These are phyloP conservation scores for Backusella mclennaniae DNA, from an alignment of 192 early-diverging fungal genomes.

Conservation along the genomic window DNA sequence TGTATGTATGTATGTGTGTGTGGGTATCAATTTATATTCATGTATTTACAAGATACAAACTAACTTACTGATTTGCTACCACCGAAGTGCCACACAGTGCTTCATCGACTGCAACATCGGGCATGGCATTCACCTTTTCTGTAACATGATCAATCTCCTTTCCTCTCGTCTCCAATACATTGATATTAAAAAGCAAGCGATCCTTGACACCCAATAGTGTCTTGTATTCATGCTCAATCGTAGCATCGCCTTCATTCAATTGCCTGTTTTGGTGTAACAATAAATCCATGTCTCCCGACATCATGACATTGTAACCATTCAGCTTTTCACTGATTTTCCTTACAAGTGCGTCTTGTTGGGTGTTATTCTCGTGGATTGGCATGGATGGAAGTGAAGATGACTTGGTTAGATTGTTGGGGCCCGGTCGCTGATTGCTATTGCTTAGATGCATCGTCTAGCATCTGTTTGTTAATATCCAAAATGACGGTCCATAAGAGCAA, in stretches of 20 bases:
- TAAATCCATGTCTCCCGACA: conserved; percentile 63
- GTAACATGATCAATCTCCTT: conserved; percentile 54
- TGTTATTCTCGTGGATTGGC: conserved; percentile 1
- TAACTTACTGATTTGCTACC: conserved; percentile 66
- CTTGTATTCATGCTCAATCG: conserved; percentile 57
- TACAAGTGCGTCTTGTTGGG: conserved; percentile 53
- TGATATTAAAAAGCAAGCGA: conserved; percentile 62
- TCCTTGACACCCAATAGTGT: conserved; percentile 57
- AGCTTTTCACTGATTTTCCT: conserved; percentile 59
- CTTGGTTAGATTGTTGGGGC: neutral
- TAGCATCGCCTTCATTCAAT: conserved; percentile 68
- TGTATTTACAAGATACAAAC: too few relatives aligned
- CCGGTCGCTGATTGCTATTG: too few relatives aligned
- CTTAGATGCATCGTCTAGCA: neutral
- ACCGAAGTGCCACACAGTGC: conserved; percentile 55
- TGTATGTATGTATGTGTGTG: too few relatives aligned
- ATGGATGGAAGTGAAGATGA: conserved; percentile 5
- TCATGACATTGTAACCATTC: conserved; percentile 51
- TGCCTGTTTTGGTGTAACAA: conserved; percentile 63
- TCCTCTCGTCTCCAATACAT: conserved; percentile 60
- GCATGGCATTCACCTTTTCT: conserved; percentile 46
- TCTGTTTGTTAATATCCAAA: neutral
- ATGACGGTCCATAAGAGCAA: neutral
- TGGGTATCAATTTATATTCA: too few relatives aligned
- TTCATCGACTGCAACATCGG: conserved; percentile 65